These are phyloP conservation scores for Pulveroboletus sp. DNA, from an alignment of 768 basidiomycete species.

Conservation along the genomic window DNA sequence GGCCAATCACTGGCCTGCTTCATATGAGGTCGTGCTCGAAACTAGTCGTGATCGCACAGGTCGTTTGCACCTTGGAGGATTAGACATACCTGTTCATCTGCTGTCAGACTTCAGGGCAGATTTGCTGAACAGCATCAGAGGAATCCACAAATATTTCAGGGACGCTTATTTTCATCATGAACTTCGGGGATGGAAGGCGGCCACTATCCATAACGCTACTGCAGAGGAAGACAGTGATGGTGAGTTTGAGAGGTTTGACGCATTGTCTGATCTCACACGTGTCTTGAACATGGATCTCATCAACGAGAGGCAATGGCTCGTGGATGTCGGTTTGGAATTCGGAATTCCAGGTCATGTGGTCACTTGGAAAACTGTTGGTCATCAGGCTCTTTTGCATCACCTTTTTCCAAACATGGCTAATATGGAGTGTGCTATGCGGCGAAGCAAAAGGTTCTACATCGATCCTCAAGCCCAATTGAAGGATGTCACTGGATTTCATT, in stretches of 20 bases:
- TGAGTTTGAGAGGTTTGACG: not conserved
- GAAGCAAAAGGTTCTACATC: too few relatives aligned
- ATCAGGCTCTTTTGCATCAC: not conserved
- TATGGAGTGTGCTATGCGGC: too few relatives aligned
- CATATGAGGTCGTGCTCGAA: not conserved
- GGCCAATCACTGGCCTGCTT: conserved; percentile 3
- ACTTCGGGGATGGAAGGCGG: conserved; percentile 3
- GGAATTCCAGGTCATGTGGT: not conserved
- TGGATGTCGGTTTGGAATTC: conserved; percentile 2
- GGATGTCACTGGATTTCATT: too few relatives aligned
- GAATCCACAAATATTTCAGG: not conserved
- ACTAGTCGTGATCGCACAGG: not conserved
- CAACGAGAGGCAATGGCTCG: not conserved
- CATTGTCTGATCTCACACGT: not conserved
- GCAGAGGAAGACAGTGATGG: not conserved
- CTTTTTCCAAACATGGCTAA: too few relatives aligned
- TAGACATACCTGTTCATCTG: not conserved
- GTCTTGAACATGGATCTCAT: not conserved
- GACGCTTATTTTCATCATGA: conserved; percentile 8
- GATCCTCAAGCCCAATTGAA: too few relatives aligned
- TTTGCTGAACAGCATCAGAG: not conserved
- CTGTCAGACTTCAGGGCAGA: not conserved
- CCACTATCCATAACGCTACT: not conserved
- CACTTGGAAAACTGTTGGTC: not conserved
- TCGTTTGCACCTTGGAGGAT: not conserved